These are phyloP conservation scores for Flueggea neowawraea DNA, from an alignment of 441 rosid species.

Conservation along the genomic window DNA sequence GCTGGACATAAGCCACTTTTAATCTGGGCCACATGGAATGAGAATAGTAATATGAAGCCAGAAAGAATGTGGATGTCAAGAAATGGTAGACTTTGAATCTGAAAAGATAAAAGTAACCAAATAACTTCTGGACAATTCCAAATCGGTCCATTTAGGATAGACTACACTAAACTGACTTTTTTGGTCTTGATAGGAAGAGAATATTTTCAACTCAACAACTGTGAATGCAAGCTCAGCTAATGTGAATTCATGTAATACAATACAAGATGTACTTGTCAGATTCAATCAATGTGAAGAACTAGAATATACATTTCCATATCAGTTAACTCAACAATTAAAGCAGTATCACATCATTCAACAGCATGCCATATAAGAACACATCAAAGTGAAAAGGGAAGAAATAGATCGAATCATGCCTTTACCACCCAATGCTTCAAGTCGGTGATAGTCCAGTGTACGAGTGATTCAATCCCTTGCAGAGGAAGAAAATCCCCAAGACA, in stretches of 20 bases:
- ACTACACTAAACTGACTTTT: too few relatives aligned
- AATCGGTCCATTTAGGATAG: too few relatives aligned
- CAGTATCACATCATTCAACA: background rate
- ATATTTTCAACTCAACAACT: too few relatives aligned
- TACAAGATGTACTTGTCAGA: too few relatives aligned
- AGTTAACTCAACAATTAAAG: background rate
- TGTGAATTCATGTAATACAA: too few relatives aligned
- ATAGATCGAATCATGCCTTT: constrained; percentile 1
- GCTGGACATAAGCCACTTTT: background rate
- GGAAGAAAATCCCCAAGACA: constrained; percentile 9
- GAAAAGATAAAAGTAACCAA: too few relatives aligned
- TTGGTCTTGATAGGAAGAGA: too few relatives aligned
- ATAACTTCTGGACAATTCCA: too few relatives aligned
- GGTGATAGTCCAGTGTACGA: constrained; percentile 20
- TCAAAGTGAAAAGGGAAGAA: background rate
- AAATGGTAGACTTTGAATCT: background rate
- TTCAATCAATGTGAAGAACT: background rate
- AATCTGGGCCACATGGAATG: background rate
- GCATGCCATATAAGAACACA: too few relatives aligned
- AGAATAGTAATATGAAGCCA: background rate
- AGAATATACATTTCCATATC: too few relatives aligned
- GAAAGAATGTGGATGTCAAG: background rate
- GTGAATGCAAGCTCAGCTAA: too few relatives aligned
- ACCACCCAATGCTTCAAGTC: constrained; percentile 17
- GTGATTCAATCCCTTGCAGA: background rate